Evolutionary conservation across 257 asterid species (phyloP), one percentile per base, ranked within the genome.

Genomic region (Catharanthus roseus): DNA sequence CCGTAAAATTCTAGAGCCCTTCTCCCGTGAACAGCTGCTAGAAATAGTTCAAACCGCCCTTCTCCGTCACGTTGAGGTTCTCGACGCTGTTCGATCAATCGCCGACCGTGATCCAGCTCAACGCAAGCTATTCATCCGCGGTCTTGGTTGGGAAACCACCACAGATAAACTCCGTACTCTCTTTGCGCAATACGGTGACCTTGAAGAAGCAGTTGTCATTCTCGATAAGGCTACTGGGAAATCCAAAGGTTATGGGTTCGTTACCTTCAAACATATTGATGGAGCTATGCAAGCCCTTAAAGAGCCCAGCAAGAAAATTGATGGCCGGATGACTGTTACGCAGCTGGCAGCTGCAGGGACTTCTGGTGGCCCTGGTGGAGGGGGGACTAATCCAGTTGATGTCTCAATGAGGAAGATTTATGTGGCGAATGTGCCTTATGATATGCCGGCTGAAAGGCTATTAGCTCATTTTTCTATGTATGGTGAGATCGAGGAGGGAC

Each of bases 401-500:
- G 89, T 89, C 41, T 89, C 96, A 1, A 36, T 33, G 70, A 83
- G 97, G 86, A 91, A 91, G 88, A 87, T 91, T 60, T 89, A 84
- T 79, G 97, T 91, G 56, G 79, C 87, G 10, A 91, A 89, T 77
- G 96, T 89, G 77, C 92, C 93, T 10, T 81, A 83, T 65, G 97
- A 91, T 69, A 89, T 91, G 95, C 78, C 87, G 0, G 65, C 87
- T 3, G 97, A 91, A 79, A 86, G 91, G 70, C 83, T 91, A 41
- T 84, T 91, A 65, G 89, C 83, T 65, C 92, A 84, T 61, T 91
- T 91, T 77, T 74, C 83, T 1, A 84, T 81, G 96, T 91, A 87
- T 74, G 97, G 97, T 70, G 96, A 89, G 82, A 86, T 91, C 21
- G 96, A 91, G 85, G 97, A 91, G 74, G 96, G 97, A 1, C 97